phyloP scores from a whole-genome alignment of 352 stramenopile species.

The Aphanomyces astaci region DNA sequence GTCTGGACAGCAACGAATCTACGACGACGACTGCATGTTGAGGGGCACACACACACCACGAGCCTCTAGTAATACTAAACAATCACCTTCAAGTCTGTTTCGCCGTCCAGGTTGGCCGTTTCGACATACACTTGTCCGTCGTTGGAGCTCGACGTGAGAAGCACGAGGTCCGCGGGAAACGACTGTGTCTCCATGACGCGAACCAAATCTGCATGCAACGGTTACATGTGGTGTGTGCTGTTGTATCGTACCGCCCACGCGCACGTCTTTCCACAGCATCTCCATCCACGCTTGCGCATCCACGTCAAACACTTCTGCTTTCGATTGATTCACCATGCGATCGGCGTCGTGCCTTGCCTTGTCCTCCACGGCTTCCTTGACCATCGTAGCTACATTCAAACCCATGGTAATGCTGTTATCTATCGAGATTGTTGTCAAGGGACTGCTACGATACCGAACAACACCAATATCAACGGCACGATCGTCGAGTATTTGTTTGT shows the following conservation, averaged over 20 bases:
- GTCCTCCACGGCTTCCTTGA: conserved; percentile 83
- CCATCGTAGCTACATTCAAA: conserved; percentile 49
- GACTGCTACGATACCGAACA: conserved; percentile 31
- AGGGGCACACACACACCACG: conserved; percentile 47
- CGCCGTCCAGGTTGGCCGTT: conserved; percentile 73
- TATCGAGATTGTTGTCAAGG: background rate
- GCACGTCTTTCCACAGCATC: conserved; percentile 76
- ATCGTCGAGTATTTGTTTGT: conserved; percentile 86
- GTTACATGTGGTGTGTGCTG: background rate
- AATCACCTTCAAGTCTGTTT: conserved; percentile 76
- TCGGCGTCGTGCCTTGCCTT: conserved; percentile 63
- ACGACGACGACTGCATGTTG: background rate
- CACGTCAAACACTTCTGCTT: conserved; percentile 30
- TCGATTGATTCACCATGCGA: conserved; percentile 53
- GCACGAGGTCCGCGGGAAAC: conserved; percentile 88
- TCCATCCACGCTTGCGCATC: conserved; percentile 38
- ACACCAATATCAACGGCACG: conserved; percentile 62
- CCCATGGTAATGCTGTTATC: background rate
- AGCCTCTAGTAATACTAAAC: too few relatives aligned
- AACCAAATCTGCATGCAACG: conserved; percentile 44
- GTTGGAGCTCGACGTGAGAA: conserved; percentile 79
- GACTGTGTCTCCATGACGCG: conserved; percentile 81
- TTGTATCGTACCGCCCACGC: conserved; percentile 39
- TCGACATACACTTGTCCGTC: conserved; percentile 70
- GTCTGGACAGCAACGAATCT: conserved; percentile 10